Base-by-base conservation (phyloP, 257 asterid genomes). In the Scutellaria barbata region DNA sequence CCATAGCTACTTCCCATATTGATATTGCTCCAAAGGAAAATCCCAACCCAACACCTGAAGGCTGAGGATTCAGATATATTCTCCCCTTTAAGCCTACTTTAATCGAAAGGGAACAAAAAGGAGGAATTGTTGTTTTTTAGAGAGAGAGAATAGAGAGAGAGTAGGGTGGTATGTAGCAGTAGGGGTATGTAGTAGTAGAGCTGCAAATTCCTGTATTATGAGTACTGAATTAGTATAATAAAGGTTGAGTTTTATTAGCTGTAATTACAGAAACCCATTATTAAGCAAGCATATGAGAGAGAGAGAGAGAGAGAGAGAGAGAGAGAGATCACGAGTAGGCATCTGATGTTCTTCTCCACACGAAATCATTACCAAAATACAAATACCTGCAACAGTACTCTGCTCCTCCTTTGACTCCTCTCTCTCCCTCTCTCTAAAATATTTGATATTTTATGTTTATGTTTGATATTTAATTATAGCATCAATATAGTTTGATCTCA, bases 1-100 rank as follows among this genome's bases (percentile, higher is more conserved):
- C 87, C 93, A 69, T 82, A 82, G 60, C 86, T 22, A 22, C 25
- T 22, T 22, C 86, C 87, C 89, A 85, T 82, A 22, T 22, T 22
- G 25, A 22, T 22, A 22, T 0, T 22, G 25, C 1, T 22, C n/a
- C n/a, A n/a, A n/a, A n/a, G n/a, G n/a, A n/a, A n/a, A n/a, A 22
- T 22, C 25, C 25, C 25, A 22, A 22, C 35, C 4, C 2, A 30
- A 30, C 35, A 30, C 35, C 35, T 30, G 35, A 30, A 30, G 35
- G 35, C 74, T 69, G 74, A 56, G 57, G 46, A n/a, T 69, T 43
- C 42, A 12, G 73, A 54, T 25, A 54, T 25, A 20, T 35, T 56
- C 57, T 46, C 17, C 10, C 35, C 57, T 45, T 30, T 16, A 5
- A 48, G 14, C 47, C 54, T 7, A 39, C 66, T 73, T 73, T 63